These are phyloP conservation scores for Encephalitozoon hellem DNA, from an alignment of 371 early-diverging fungal genomes.

Conservation along the genomic window DNA sequence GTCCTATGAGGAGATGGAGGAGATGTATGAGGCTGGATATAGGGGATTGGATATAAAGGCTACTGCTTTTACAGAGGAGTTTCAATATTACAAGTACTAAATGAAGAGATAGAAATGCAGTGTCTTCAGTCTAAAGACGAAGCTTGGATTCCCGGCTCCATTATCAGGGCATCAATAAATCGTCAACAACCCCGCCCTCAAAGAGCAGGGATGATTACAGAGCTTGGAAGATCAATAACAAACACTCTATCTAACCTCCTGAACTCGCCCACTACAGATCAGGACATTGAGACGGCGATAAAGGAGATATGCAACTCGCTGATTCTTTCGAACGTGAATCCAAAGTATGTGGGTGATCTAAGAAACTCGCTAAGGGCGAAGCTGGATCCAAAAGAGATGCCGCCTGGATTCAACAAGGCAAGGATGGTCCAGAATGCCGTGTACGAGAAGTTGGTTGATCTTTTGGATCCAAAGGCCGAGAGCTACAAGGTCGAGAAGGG, in stretches of 20 bases:
- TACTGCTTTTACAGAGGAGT: not conserved
- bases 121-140: not conserved
- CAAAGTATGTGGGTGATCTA: slow-evolving; percentile 71
- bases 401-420: slow-evolving; percentile 75
- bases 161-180: not conserved
- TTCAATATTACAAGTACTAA: not conserved
- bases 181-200: not conserved
- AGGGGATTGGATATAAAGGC: not conserved
- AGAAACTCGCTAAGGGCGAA: slow-evolving; percentile 76
- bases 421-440: slow-evolving; percentile 66
- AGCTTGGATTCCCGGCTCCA: too few relatives aligned
- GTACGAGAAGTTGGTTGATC: slow-evolving; percentile 77
- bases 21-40: not conserved
- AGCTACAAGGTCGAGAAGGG: slow-evolving; percentile 76
- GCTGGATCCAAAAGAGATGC: slow-evolving; percentile 71
- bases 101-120: not conserved
- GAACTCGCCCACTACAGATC: slow-evolving; percentile 22
- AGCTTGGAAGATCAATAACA: slow-evolving; percentile 49
- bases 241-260: slow-evolving; percentile 28
- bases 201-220: slow-evolving; percentile 37
- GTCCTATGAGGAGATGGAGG: not conserved
- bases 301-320: slow-evolving; percentile 58
- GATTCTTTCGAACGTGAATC: slow-evolving; percentile 75
- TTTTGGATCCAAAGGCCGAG: slow-evolving; percentile 83
- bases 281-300: slow-evolving; percentile 46